Percentiles rank a stretch among this genome's conserved stretches.
Conservation (phyloP, 2,329 filamentous ascomycete genomes). For the Colletotrichum karsti region DNA sequence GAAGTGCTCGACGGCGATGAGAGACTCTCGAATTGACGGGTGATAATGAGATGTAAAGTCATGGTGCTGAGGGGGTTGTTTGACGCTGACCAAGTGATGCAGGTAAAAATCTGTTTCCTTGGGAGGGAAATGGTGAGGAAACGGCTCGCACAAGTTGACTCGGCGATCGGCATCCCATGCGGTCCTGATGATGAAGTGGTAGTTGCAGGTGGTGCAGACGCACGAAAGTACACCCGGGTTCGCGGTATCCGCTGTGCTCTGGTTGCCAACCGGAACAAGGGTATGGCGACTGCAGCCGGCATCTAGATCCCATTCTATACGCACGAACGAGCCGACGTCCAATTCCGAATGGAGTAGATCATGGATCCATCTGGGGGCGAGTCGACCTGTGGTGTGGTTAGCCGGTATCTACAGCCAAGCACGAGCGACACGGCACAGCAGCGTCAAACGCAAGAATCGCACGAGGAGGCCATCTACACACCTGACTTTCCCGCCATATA, state of each 20-base stretch:
- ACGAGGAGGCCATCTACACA: background rate
- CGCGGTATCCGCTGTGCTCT: slow-evolving; percentile 39
- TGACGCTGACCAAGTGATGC: slow-evolving; percentile 24
- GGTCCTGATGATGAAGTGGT: slow-evolving; percentile 50
- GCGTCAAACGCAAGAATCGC: background rate
- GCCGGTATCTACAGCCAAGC: background rate
- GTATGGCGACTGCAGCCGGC: slow-evolving; percentile 39
- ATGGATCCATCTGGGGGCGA: slow-evolving; percentile 51
- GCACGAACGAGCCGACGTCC: slow-evolving; percentile 41
- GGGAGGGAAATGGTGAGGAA: slow-evolving; percentile 1
- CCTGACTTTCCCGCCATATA: slow-evolving; percentile 22
- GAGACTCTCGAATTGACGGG: slow-evolving; percentile 40
- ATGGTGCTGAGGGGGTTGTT: background rate
- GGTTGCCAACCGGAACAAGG: slow-evolving; percentile 43
- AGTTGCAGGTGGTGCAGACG: slow-evolving; percentile 50
- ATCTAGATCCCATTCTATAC: slow-evolving; percentile 38
- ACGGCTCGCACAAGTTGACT: slow-evolving; percentile 38
- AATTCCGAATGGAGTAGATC: slow-evolving; percentile 46
- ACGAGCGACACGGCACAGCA: too few relatives aligned
- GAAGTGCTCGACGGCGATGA: slow-evolving; percentile 17
- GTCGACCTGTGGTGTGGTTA: slow-evolving; percentile 30
- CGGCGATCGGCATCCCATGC: slow-evolving; percentile 40
- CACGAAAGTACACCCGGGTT: slow-evolving; percentile 41
- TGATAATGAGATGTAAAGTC: background rate
- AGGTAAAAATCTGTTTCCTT: slow-evolving; percentile 16